Percentiles rank a stretch among this genome's conserved stretches.
phyloP scores from a whole-genome alignment of 441 rosid genomes.

The Erodium trifolium region DNA sequence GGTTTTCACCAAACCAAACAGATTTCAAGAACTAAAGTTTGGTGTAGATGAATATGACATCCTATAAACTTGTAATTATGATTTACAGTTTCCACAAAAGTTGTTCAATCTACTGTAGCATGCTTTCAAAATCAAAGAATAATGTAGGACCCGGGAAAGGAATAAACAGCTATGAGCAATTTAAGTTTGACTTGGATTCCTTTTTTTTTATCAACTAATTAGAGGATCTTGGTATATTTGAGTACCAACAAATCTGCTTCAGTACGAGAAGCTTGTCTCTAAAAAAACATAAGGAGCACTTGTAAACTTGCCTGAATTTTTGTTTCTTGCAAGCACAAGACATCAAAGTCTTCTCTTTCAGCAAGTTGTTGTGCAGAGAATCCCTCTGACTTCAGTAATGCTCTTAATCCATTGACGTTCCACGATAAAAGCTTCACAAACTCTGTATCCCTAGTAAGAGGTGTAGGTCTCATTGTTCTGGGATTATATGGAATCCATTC shows the following conservation, averaged over 20 bases:
- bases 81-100: too few species aligned
- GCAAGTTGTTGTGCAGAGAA: slow-evolving; percentile 79
- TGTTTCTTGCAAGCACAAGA: slow-evolving; percentile 92
- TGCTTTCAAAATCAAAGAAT: too few species aligned
- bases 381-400: slow-evolving; percentile 57
- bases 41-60: too few species aligned
- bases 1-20: too few species aligned
- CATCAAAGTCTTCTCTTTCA: slow-evolving; percentile 69
- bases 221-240: too few species aligned
- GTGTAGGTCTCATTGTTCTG: slow-evolving; percentile 60
- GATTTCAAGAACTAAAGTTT: too few species aligned
- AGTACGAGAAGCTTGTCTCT: not conserved
- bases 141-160: too few species aligned
- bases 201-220: too few species aligned
- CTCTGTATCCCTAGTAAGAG: slow-evolving; percentile 36
- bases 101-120: too few species aligned
- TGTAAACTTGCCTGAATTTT: slow-evolving; percentile 59
- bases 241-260: not conserved
- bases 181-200: too few species aligned
- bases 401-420: slow-evolving; percentile 93
- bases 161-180: too few species aligned
- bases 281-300: not conserved
- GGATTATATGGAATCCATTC: slow-evolving; percentile 81
- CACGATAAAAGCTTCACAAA: slow-evolving; percentile 67
- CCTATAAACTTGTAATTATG: too few species aligned